Conservation (phyloP, 139 green algal species). For the Marvania coccoides region DNA sequence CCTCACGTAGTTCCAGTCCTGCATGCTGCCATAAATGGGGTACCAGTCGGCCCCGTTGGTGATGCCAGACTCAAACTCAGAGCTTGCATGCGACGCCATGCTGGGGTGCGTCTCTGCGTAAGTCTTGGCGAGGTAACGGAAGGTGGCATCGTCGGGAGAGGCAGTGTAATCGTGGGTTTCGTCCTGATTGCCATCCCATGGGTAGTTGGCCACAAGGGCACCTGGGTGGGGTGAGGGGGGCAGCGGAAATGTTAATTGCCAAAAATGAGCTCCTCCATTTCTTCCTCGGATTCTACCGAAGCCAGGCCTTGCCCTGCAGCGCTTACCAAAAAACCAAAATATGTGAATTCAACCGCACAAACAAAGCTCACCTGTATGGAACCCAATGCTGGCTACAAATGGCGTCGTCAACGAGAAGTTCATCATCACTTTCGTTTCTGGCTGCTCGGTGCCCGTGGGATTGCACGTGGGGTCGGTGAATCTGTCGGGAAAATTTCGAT, state of each 20-base stretch:
- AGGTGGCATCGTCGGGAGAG: slow-evolving; percentile 70
- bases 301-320: no score
- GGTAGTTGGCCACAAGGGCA: slow-evolving; percentile 78
- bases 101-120: slow-evolving; percentile 61
- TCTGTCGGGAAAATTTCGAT: slow-evolving; percentile 87
- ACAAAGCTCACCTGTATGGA: no score
- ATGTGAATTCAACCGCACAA: no score
- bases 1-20: slow-evolving; percentile 86
- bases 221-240: no score
- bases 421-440: slow-evolving; percentile 72
- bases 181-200: slow-evolving; percentile 69
- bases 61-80: slow-evolving; percentile 71
- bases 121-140: slow-evolving; percentile 50
- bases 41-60: slow-evolving; percentile 93
- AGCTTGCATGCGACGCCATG: slow-evolving; percentile 28
- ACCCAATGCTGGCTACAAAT: slow-evolving; percentile 26
- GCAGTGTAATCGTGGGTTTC: slow-evolving; percentile 37
- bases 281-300: no score
- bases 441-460: slow-evolving; percentile 29
- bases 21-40: slow-evolving; percentile 79
- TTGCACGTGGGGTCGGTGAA: slow-evolving; percentile 11
- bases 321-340: no score
- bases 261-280: no score
- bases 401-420: slow-evolving; percentile 32
- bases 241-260: no score